A percentile compares a stretch with the other conserved stretches of the same genome.
phyloP scores from a whole-genome alignment of 192 early-diverging fungal genomes.

The Endogone sp. region DNA sequence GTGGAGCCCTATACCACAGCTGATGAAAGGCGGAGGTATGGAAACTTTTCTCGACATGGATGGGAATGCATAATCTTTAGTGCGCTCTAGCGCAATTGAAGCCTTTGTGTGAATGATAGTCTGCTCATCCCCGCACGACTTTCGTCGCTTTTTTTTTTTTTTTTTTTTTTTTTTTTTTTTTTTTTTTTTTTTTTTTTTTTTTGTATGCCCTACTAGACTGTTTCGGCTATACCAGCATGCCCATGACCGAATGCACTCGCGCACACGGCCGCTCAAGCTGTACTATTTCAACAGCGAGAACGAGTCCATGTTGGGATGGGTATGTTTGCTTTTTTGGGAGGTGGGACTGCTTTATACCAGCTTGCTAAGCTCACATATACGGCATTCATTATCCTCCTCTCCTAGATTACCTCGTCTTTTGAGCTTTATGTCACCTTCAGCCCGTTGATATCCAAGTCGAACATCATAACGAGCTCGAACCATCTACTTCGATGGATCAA shows the following conservation, averaged over 20 bases:
- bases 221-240: conserved; percentile 58
- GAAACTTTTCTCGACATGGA: no score
- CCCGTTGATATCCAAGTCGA: conserved; percentile 55
- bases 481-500: conserved; percentile 73
- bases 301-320: conserved; percentile 63
- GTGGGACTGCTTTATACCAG: no score
- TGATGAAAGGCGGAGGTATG: conserved; percentile 49
- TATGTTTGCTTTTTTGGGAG: conserved; percentile 30
- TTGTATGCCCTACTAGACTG: conserved; percentile 45
- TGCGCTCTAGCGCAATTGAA: no score
- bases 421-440: conserved; percentile 70
- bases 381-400: no score
- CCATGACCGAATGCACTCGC: conserved; percentile 51
- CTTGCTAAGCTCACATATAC: no score
- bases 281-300: conserved; percentile 43
- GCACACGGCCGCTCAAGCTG: conserved; percentile 47
- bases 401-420: conserved; percentile 61
- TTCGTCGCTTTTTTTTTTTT: no score
- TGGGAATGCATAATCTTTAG: conserved; percentile 12
- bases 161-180: no score
- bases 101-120: no score
- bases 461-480: conserved; percentile 62
- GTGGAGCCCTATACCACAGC: conserved; percentile 54
- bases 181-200: no score
- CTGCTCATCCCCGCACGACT: no score